Percentiles rank a stretch among this genome's conserved stretches.
Conservation (phyloP, 352 stramenopile species). For the Phytophthora capsici region DNA sequence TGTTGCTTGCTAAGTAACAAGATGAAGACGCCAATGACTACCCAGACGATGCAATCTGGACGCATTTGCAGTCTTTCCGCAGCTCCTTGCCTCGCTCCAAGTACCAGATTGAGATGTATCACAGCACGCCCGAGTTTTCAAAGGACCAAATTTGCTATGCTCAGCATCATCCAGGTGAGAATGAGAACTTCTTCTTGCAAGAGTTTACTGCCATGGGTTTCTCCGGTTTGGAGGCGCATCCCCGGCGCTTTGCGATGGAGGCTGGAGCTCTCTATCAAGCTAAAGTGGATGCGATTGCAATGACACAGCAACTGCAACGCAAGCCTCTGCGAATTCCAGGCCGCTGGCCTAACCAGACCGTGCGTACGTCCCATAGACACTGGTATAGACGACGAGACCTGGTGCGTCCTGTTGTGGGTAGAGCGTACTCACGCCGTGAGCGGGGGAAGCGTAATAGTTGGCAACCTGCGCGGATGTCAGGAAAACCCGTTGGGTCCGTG, state of each 20-base stretch:
- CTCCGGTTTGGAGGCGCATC: conserved; percentile 26
- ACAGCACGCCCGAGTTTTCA: conserved; percentile 41
- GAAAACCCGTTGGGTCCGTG: conserved; percentile 3
- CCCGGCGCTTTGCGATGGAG: conserved; percentile 37
- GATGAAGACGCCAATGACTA: conserved; percentile 1
- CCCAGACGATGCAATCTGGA: conserved; percentile 57
- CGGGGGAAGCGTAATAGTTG: conserved; percentile 2
- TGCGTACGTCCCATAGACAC: neutral
- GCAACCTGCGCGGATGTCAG: conserved; percentile 2
- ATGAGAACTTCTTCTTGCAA: conserved; percentile 41
- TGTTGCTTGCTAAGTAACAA: too few relatives aligned
- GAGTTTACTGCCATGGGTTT: conserved; percentile 30
- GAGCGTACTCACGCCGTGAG: too few relatives aligned
- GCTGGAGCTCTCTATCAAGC: conserved; percentile 21
- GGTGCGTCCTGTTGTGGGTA: conserved; percentile 5
- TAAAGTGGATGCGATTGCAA: conserved; percentile 15
- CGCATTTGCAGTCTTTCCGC: conserved; percentile 66
- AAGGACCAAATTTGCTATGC: conserved; percentile 62
- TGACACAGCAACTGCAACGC: conserved; percentile 5
- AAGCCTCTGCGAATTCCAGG: conserved; percentile 10
- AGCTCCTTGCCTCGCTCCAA: conserved; percentile 31
- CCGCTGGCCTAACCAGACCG: neutral
- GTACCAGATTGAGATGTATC: conserved; percentile 62
- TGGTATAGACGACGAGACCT: conserved; percentile 19
- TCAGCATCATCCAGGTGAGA: conserved; percentile 22